Evolutionary conservation across 495 filamentous ascomycete species (phyloP).

Genomic region (Lophiostoma macrostomum): DNA sequence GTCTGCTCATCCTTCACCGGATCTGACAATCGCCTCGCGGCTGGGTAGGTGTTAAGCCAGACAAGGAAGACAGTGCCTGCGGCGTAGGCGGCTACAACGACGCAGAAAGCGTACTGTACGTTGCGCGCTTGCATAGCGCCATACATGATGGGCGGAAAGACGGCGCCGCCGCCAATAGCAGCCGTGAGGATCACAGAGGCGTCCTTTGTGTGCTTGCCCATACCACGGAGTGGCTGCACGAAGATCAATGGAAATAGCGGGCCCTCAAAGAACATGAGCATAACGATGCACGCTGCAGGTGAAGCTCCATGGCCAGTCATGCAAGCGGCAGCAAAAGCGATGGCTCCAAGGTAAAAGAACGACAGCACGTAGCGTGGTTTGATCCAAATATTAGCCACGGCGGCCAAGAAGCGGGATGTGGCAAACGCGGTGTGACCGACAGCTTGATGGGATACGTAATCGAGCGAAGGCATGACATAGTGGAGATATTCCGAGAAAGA

Average conservation of each 20-base stretch:
- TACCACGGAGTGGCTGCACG: slow-evolving; percentile 58
- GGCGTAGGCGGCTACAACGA: slow-evolving; percentile 58
- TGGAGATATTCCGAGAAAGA: slow-evolving; percentile 47
- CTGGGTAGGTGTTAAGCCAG: slow-evolving; percentile 55
- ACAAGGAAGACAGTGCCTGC: slow-evolving; percentile 58
- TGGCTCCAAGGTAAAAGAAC: slow-evolving; percentile 53
- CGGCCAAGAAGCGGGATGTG: slow-evolving; percentile 59
- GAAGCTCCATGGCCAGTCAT: slow-evolving; percentile 52
- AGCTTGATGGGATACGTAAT: slow-evolving; percentile 46
- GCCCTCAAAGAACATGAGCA: slow-evolving; percentile 60
- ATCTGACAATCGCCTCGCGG: slow-evolving; percentile 61
- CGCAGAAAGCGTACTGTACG: slow-evolving; percentile 51
- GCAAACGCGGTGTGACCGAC: slow-evolving; percentile 62
- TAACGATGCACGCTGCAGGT: slow-evolving; percentile 51
- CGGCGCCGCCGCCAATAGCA: slow-evolving; percentile 56
- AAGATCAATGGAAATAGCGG: slow-evolving; percentile 61
- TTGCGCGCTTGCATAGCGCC: slow-evolving; percentile 39
- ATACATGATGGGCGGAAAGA: slow-evolving; percentile 56
- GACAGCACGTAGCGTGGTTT: slow-evolving; percentile 64
- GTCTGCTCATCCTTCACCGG: slow-evolving; percentile 21
- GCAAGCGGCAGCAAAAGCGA: slow-evolving; percentile 53
- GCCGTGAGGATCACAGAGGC: slow-evolving; percentile 53
- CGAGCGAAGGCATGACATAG: slow-evolving; percentile 38
- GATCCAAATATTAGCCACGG: slow-evolving; percentile 53
- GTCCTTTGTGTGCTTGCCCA: slow-evolving; percentile 59